Conservation (phyloP, 73 alveolate species). For the Paramecium tetraurelia region DNA sequence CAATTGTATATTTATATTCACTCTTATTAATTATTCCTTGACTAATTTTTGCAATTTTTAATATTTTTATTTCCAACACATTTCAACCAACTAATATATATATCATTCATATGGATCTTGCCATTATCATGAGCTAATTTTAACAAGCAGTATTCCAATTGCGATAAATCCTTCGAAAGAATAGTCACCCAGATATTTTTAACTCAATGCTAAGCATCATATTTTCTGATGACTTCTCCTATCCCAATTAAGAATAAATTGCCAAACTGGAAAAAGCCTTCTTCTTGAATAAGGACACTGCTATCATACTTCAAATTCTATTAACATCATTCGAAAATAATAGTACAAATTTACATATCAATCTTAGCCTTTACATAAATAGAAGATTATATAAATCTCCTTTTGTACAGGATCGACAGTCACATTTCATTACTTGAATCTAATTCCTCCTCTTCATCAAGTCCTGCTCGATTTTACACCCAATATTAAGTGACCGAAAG, state of each 20-base stretch:
- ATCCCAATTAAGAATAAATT: neutral
- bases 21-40: neutral
- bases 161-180: neutral
- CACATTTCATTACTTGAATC: neutral
- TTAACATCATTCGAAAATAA: neutral
- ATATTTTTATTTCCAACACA: neutral
- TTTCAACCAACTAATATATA: neutral
- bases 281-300: neutral
- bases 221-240: neutral
- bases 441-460: neutral
- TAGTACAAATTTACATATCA: neutral
- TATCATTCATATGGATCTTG: neutral
- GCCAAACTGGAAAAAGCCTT: neutral
- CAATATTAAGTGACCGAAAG: neutral
- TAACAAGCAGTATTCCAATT: neutral
- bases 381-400: neutral
- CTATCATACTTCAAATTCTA: neutral
- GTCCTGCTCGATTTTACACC: neutral
- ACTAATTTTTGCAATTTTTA: neutral
- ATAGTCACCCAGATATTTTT: neutral
- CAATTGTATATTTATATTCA: neutral
- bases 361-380: neutral
- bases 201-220: neutral
- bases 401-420: neutral
- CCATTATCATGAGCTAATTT: neutral